phyloP scores from a whole-genome alignment of 2,329 filamentous ascomycete genomes.

The Nemania sp. region DNA sequence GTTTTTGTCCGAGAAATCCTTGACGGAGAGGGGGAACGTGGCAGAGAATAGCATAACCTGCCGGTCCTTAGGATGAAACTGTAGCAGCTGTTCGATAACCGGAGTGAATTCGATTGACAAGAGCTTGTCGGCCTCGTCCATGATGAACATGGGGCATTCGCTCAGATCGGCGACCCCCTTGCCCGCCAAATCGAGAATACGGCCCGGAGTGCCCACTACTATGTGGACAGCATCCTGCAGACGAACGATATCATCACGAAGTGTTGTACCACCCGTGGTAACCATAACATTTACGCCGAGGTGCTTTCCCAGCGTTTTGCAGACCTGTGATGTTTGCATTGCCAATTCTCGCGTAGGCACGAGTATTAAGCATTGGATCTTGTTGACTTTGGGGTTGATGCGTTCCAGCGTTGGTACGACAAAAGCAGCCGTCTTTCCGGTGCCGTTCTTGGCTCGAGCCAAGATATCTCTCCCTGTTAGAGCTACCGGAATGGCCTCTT shows the following conservation, averaged over 20 bases:
- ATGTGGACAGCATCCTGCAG: conserved; percentile 94
- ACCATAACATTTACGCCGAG: conserved; percentile 99
- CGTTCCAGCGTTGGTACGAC: conserved; percentile 93
- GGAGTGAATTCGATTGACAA: conserved; percentile 96
- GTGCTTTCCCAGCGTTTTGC: conserved; percentile 97
- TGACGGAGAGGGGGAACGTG: conserved; percentile 95
- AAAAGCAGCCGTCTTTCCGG: conserved; percentile 97
- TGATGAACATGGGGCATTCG: conserved; percentile 96
- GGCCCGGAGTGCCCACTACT: conserved; percentile 93
- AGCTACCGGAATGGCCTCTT: conserved; percentile 97
- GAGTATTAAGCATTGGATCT: conserved; percentile 94
- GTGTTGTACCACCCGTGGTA: conserved; percentile 90
- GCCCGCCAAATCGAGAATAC: conserved; percentile 93
- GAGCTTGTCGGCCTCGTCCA: conserved; percentile 99
- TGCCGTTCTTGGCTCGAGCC: conserved; percentile 96
- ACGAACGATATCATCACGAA: conserved; percentile 96
- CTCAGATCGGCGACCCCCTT: conserved; percentile 96
- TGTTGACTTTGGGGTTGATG: conserved; percentile 94
- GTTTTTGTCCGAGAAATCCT: conserved; percentile 97
- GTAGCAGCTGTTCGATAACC: conserved; percentile 92
- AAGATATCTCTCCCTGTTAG: conserved; percentile 94
- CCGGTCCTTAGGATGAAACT: conserved; percentile 94
- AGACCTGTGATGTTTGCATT: conserved; percentile 97
- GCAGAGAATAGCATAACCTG: conserved; percentile 99
- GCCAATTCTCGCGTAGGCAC: conserved; percentile 96